Evolutionary conservation across 371 early-diverging fungal species (phyloP).

Genomic region (Mucor plumbeus): DNA sequence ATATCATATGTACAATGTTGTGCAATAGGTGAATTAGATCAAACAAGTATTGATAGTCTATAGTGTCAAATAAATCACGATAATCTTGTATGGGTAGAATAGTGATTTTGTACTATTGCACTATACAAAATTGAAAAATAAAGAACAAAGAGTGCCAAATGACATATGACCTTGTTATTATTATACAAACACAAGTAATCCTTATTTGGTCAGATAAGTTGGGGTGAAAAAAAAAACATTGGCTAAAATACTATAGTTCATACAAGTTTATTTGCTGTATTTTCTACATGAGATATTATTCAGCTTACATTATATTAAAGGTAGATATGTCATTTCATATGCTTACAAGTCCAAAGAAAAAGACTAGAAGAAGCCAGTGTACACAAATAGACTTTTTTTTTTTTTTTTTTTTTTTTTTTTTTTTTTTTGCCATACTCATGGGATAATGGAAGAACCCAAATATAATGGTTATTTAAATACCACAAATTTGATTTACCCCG

Average conservation of each 20-base stretch:
- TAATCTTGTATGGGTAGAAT: conserved; percentile 5
- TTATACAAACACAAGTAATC: conserved; percentile 12
- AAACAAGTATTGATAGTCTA: neutral
- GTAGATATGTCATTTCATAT: conserved; percentile 1
- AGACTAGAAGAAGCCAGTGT: neutral
- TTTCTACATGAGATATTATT: no score
- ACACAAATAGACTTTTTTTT: neutral
- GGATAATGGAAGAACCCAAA: conserved; percentile 6
- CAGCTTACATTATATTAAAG: neutral
- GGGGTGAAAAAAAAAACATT: conserved; percentile 1
- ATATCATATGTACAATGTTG: neutral
- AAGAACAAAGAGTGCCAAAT: no score
- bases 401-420: neutral
- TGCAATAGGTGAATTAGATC: neutral
- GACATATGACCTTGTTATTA: conserved; percentile 19
- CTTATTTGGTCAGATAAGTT: conserved; percentile 20
- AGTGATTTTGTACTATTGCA: neutral
- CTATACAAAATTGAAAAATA: no score
- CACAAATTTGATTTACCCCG: conserved; percentile 25
- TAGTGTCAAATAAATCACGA: neutral
- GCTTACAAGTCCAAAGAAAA: neutral
- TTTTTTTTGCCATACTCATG: conserved; percentile 19
- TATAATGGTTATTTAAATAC: conserved; percentile 9
- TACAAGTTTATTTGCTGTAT: no score
- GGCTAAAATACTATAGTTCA: neutral